Conservation (phyloP, 352 stramenopile genomes). For the Phytopythium aichiense region DNA sequence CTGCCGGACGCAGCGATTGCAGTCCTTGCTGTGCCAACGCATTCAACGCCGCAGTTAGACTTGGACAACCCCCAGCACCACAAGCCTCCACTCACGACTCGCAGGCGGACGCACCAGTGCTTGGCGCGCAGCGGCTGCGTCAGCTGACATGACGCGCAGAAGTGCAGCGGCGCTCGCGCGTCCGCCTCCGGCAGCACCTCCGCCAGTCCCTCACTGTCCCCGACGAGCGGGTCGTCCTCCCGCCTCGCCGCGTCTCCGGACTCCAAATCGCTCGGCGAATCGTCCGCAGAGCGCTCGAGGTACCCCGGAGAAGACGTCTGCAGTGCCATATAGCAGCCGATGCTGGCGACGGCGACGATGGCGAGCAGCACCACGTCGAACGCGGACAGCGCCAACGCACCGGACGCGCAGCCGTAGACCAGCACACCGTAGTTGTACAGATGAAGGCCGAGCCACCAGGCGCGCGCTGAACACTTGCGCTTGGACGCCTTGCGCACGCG, state of each 20-base stretch:
- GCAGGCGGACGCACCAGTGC: constrained; percentile 42
- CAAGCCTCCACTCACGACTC: background rate
- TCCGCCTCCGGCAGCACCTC: constrained; percentile 11
- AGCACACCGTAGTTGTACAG: constrained; percentile 52
- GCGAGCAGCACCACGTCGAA: constrained; percentile 35
- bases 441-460: constrained; percentile 68
- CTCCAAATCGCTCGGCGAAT: constrained; percentile 16
- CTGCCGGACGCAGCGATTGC: constrained; percentile 60
- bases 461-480: constrained; percentile 63
- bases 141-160: constrained; percentile 53
- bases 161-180: constrained; percentile 26
- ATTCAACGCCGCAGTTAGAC: constrained; percentile 3
- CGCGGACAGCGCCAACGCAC: constrained; percentile 23
- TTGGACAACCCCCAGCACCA: background rate
- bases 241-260: constrained; percentile 4
- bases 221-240: constrained; percentile 8
- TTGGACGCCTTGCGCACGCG: constrained; percentile 24
- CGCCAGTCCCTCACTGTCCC: background rate
- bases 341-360: constrained; percentile 33
- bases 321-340: constrained; percentile 43
- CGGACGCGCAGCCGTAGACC: constrained; percentile 31
- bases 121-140: constrained; percentile 66
- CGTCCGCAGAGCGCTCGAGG: constrained; percentile 11
- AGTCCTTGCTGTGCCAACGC: constrained; percentile 52
- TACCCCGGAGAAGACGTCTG: constrained; percentile 66